Evolutionary conservation across 768 basidiomycete species (phyloP).

Genomic region (Gyrodon lividus): DNA sequence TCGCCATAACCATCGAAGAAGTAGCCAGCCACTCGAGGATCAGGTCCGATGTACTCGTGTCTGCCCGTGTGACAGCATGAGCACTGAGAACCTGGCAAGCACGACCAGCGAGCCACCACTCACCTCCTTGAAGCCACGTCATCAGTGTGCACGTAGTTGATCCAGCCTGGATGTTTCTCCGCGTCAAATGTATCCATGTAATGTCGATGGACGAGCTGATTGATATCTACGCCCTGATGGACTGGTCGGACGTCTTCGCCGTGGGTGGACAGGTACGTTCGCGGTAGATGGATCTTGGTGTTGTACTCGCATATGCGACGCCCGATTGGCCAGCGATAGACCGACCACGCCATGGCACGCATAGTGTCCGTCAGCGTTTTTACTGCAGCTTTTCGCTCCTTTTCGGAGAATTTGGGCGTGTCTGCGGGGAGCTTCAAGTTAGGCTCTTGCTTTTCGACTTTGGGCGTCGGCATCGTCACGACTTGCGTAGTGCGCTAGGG

Average conservation of each 20-base stretch:
- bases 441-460: constrained; percentile 6
- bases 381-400: constrained; percentile 19
- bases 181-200: constrained; percentile 21
- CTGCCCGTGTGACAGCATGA: constrained; percentile 23
- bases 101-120: neutral
- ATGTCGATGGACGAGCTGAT: constrained; percentile 36
- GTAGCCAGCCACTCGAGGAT: constrained; percentile 44
- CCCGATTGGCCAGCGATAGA: constrained; percentile 41
- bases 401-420: constrained; percentile 3
- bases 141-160: constrained; percentile 38
- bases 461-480: neutral
- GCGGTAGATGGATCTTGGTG: constrained; percentile 39
- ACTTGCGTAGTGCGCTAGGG: neutral
- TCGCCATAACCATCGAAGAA: constrained; percentile 37
- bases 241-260: constrained; percentile 36
- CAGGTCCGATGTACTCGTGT: constrained; percentile 45
- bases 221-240: constrained; percentile 35
- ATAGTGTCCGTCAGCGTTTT: constrained; percentile 30
- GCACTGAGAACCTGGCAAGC: neutral
- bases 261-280: constrained; percentile 36
- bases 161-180: constrained; percentile 21
- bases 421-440: neutral
- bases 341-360: constrained; percentile 39
- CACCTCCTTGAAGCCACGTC: constrained; percentile 33
- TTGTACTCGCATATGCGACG: constrained; percentile 31